Conservation (phyloP, 176 grass and related monocot genomes). For the Secale cereale region DNA sequence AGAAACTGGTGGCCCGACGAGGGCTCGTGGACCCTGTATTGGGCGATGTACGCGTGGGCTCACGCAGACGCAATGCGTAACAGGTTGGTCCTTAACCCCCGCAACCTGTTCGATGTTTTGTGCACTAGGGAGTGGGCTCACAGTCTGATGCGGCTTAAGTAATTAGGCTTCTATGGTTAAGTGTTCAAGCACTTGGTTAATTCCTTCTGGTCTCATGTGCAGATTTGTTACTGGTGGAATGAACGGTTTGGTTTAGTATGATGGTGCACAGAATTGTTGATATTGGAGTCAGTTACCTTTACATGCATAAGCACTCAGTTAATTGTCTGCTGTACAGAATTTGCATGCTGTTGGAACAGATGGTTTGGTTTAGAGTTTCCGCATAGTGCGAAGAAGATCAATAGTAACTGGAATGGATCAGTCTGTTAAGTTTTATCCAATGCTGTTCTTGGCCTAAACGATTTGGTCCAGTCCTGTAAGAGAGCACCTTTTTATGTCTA, state of each 20-base stretch:
- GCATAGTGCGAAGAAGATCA: not conserved
- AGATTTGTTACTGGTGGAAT: conserved; percentile 18
- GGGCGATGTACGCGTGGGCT: conserved; percentile 14
- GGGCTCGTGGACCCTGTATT: not conserved
- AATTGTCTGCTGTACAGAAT: not conserved
- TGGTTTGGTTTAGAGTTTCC: not conserved
- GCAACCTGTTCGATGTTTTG: conserved; percentile 7
- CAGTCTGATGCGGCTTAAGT: not conserved
- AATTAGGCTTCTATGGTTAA: conserved; percentile 1
- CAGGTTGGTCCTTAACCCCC: not conserved
- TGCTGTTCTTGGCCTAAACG: not conserved
- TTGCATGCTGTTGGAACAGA: not conserved
- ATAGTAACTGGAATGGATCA: not conserved
- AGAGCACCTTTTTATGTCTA: not conserved
- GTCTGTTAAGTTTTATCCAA: not conserved
- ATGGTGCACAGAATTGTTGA: not conserved
- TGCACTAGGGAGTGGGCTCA: not conserved
- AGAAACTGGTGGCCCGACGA: not conserved
- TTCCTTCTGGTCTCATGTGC: conserved; percentile 21
- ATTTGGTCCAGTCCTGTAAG: not conserved
- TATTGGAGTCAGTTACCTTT: not conserved
- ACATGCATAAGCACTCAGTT: not conserved
- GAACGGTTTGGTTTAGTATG: conserved; percentile 20
- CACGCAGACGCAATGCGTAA: not conserved
- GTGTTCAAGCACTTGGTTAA: not conserved